Evolutionary conservation across 306 rosid species (phyloP).

Genomic region (Alnus rubra): DNA sequence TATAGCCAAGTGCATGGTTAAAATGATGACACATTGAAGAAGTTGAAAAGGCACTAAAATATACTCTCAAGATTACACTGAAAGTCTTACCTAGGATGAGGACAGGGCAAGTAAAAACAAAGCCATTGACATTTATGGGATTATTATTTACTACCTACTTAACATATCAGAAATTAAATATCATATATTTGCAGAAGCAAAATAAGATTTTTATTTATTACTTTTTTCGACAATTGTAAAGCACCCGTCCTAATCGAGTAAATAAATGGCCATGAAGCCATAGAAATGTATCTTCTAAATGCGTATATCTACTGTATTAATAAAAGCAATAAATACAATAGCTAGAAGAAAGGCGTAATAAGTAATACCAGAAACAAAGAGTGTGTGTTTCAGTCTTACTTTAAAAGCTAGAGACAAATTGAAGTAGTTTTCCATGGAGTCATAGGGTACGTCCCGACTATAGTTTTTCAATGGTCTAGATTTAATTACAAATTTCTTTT

Average conservation of each 20-base stretch:
- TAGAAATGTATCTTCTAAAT: neutral
- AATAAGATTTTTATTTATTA: neutral
- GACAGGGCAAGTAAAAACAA: neutral
- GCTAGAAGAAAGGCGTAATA: neutral
- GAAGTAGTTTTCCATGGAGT: too few species aligned
- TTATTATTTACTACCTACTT: neutral
- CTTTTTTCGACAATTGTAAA: neutral
- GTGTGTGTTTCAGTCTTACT: neutral
- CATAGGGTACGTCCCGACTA: too few species aligned
- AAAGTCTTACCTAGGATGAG: neutral
- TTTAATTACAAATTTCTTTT: too few species aligned
- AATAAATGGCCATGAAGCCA: neutral
- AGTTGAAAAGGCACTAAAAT: neutral
- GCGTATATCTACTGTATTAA: neutral
- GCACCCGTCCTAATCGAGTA: neutral
- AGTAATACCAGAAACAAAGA: neutral
- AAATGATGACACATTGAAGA: neutral
- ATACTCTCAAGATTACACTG: too few species aligned
- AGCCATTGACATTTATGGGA: neutral
- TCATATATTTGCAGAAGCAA: neutral
- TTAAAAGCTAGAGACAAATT: neutral
- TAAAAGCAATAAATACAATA: neutral
- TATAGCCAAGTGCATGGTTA: neutral
- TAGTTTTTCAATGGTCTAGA: too few species aligned
- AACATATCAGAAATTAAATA: neutral